Evolutionary conservation across 2,329 filamentous ascomycete species (phyloP).

Genomic region (Penicillium brevicompactum): DNA sequence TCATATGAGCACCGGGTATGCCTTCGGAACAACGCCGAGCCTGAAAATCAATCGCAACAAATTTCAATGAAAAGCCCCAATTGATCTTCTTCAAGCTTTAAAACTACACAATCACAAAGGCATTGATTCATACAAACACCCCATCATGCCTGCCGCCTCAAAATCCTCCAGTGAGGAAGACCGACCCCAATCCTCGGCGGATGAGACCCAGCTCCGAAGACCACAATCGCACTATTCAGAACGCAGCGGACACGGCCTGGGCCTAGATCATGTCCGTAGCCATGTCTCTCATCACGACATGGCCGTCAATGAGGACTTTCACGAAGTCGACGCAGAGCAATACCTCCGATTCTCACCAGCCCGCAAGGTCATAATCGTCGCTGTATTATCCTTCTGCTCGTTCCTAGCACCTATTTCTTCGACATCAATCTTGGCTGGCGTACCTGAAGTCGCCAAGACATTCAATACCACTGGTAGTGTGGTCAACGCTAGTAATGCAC

Average conservation of each 20-base stretch:
- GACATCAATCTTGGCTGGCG: constrained; percentile 71
- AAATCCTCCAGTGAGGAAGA: constrained; percentile 18
- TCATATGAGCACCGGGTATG: constrained; percentile 1
- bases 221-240: constrained; percentile 16
- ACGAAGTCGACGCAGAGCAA: constrained; percentile 52
- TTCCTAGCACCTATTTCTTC: constrained; percentile 76
- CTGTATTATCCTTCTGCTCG: constrained; percentile 71
- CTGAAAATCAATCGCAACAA: not conserved
- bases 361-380: constrained; percentile 69
- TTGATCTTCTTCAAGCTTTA: no score
- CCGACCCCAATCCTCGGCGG: constrained; percentile 3
- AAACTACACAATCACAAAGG: not conserved
- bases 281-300: constrained; percentile 37
- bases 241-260: constrained; percentile 15
- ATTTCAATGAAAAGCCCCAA: not conserved
- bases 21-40: constrained; percentile 12
- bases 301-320: constrained; percentile 33
- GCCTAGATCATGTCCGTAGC: constrained; percentile 35
- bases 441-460: constrained; percentile 70
- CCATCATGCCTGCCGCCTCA: constrained; percentile 14
- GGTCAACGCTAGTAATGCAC: constrained; percentile 73
- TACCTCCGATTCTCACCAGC: constrained; percentile 65
- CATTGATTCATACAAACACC: not conserved
- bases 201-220: constrained; percentile 12
- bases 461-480: constrained; percentile 68